Conservation (phyloP, 2,329 filamentous ascomycete genomes). For the Aspergillus sp. region DNA sequence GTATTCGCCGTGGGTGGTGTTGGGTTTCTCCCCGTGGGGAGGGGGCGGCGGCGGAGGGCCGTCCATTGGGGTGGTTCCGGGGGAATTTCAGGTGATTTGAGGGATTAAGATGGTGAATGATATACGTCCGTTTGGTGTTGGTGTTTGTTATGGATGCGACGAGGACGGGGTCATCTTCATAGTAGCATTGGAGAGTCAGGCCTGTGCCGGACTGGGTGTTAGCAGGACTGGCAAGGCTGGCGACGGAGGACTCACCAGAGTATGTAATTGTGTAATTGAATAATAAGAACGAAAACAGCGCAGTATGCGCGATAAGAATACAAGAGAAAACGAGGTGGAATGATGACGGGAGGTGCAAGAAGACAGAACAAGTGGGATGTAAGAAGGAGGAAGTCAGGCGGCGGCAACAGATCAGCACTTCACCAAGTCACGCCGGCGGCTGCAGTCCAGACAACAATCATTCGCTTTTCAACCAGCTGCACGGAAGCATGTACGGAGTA, state of each 20-base stretch:
- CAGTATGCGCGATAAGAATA: neutral
- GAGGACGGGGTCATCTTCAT: conserved; percentile 29
- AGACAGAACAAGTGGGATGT: neutral
- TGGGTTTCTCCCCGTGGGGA: conserved; percentile 78
- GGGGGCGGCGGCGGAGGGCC: conserved; percentile 66
- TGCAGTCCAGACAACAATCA: neutral
- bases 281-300: neutral
- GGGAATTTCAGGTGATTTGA: neutral
- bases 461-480: neutral
- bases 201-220: conserved; percentile 26
- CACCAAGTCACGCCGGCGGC: neutral
- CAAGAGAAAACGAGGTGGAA: neutral
- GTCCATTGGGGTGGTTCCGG: conserved; percentile 27
- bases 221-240: neutral
- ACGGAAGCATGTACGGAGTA: neutral
- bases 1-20: conserved; percentile 56
- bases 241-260: neutral
- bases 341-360: neutral
- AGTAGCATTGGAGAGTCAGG: conserved; percentile 26
- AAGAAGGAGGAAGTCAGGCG: neutral
- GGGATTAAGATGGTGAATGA: too few relatives aligned
- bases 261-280: neutral
- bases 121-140: neutral
- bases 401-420: conserved; percentile 1
- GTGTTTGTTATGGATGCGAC: conserved; percentile 2